These are phyloP conservation scores for Teunomyces aglyptinius DNA, from an alignment of 805 yeast species.

Conservation along the genomic window DNA sequence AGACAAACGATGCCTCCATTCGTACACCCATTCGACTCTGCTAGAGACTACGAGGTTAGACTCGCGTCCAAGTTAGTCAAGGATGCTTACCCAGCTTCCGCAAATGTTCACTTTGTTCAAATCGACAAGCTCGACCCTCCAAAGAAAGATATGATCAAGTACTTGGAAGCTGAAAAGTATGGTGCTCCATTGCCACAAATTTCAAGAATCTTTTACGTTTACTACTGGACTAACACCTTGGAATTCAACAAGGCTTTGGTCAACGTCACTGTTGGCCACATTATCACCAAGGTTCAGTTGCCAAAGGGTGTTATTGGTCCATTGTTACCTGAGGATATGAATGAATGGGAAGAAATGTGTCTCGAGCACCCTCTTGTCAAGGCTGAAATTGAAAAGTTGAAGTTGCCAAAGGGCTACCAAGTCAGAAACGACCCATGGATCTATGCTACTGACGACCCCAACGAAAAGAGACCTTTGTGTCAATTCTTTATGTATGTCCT, in stretches of 20 bases:
- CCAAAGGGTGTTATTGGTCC: conserved; percentile 72
- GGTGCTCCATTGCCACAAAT: conserved; percentile 52
- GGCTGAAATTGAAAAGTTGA: conserved; percentile 66
- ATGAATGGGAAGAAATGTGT: conserved; percentile 51
- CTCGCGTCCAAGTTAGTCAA: conserved; percentile 59
- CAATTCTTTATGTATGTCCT: conserved; percentile 75
- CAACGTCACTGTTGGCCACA: conserved; percentile 59
- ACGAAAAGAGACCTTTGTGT: conserved; percentile 59
- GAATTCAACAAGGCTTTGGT: conserved; percentile 70
- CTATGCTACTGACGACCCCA: conserved; percentile 72
- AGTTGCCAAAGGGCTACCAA: conserved; percentile 53
- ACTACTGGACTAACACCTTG: conserved; percentile 53
- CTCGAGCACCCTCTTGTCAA: conserved; percentile 53
- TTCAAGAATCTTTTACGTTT: conserved; percentile 65
- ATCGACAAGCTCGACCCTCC: conserved; percentile 77
- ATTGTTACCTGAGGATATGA: conserved; percentile 61
- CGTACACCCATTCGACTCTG: conserved; percentile 58
- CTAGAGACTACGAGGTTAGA: conserved; percentile 57
- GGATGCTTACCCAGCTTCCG: conserved; percentile 51
- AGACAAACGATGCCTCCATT: conserved; percentile 5
- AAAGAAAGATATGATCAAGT: conserved; percentile 65
- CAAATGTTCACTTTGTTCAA: conserved; percentile 61
- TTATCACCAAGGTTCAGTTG: conserved; percentile 54
- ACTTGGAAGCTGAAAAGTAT: conserved; percentile 61
- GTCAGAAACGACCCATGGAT: conserved; percentile 81